Conservation (phyloP, 2,329 filamentous ascomycete species). For the Chalara sp. region DNA sequence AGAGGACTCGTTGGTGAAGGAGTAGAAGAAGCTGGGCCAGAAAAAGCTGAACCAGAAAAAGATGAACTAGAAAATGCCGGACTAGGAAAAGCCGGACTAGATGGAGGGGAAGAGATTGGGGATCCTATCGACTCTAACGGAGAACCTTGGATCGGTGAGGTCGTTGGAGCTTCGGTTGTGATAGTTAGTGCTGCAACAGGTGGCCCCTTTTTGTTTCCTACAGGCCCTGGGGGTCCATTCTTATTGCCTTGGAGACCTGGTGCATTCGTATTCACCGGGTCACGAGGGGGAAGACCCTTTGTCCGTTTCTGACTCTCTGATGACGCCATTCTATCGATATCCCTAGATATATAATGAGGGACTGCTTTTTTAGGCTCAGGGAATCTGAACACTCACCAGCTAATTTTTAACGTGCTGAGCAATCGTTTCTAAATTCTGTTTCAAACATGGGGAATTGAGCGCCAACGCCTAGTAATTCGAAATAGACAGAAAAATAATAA, state of each 20-base stretch:
- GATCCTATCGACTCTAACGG: too few relatives aligned
- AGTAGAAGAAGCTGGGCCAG: background rate
- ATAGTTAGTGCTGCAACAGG: background rate
- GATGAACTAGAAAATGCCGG: background rate
- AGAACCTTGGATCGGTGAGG: background rate
- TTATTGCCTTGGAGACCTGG: conserved; percentile 5
- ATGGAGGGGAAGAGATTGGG: too few relatives aligned
- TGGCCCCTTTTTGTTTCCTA: conserved; percentile 7
- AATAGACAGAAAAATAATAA: too few relatives aligned
- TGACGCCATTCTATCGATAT: conserved; percentile 1
- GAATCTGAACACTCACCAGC: background rate
- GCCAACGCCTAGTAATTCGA: too few relatives aligned
- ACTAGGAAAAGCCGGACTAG: background rate
- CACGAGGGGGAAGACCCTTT: conserved; percentile 1
- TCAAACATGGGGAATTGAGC: background rate
- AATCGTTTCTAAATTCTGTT: background rate
- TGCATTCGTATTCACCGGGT: conserved; percentile 5
- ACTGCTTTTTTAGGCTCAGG: background rate
- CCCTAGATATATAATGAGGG: background rate
- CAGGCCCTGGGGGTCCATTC: conserved; percentile 6
- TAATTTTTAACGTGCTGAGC: background rate
- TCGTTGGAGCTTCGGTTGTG: background rate
- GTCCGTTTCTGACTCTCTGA: background rate
- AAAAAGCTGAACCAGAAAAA: background rate
- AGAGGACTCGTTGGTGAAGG: background rate